phyloP scores from a whole-genome alignment of 768 basidiomycete species.

The Rhizopogon roseolus region DNA sequence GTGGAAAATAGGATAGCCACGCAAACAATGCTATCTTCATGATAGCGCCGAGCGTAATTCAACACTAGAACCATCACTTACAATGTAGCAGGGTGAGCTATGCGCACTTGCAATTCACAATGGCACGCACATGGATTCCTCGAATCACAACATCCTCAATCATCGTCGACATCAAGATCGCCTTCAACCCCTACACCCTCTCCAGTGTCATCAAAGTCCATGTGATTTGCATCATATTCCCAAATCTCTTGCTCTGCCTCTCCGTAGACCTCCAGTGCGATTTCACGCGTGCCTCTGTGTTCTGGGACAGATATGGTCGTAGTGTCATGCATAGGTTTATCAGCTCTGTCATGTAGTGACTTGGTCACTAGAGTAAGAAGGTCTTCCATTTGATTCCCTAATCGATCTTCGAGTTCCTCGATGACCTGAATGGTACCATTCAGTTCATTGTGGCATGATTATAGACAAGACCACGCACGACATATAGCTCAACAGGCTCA shows the following conservation, averaged over 20 bases:
- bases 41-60: neutral
- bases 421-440: slow-evolving; percentile 56
- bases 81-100: neutral
- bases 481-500: slow-evolving; percentile 80
- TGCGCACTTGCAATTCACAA: neutral
- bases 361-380: slow-evolving; percentile 55
- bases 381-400: slow-evolving; percentile 64
- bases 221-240: slow-evolving; percentile 41
- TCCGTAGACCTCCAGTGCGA: slow-evolving; percentile 11
- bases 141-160: slow-evolving; percentile 21
- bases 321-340: neutral
- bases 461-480: slow-evolving; percentile 46
- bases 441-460: neutral
- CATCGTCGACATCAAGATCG: slow-evolving; percentile 66
- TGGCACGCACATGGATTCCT: neutral
- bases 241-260: slow-evolving; percentile 20
- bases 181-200: slow-evolving; percentile 66
- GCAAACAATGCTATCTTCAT: neutral
- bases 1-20: neutral
- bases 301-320: neutral
- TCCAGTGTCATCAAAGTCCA: slow-evolving; percentile 59
- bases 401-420: slow-evolving; percentile 85
- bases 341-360: slow-evolving; percentile 21
- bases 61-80: neutral
- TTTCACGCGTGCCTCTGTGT: neutral